Base-by-base conservation (phyloP, 2,329 filamentous ascomycete genomes). In the Cladophialophora chaetospira region DNA sequence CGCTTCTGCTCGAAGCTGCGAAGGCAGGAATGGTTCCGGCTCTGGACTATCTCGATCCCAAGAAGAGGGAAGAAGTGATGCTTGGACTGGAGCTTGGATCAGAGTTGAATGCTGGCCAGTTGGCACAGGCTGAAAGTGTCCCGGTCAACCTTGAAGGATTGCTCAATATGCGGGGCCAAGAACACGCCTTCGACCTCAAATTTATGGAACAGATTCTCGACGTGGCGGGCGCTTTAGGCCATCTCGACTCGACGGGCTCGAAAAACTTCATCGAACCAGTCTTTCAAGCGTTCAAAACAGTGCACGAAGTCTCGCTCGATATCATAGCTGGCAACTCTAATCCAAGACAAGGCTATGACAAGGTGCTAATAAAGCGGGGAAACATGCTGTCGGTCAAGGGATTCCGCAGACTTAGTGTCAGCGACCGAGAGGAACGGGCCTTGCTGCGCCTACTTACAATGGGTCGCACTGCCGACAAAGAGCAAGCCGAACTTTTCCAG, bases 181-280 rank as follows among this genome's bases (percentile, higher is more conserved):
- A 64, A 17, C 64, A 65, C 10, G 71, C 66, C 4, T 73, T 73
- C 53, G 56, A 68, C 9, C 61, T 75, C 11, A 69, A 71, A 19
- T 73, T 70, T 33, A 65, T 71, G 64, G 72, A 74, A 42, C 70
- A 71, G 43, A 57, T 75, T 5, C 66, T 75, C 3, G 73, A 74
- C 46, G 67, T 75, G 13, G 71, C 71, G 4, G 72, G 73, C 4
- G 73, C 73, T 3, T 64, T 63, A 5, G 73, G 71, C 3, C 73
- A 74, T 53, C 54, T 68, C 15, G 66, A 72, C 56, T 68, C 67
- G 23, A 66, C 66, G 1, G 67, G 70, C 13, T 67, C 68, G 3
- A 65, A 64, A 38, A 68, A 64, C 29, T 62, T 75, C 52, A 71
- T 66, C 17, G 67, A 73, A 21, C 65, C 70, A 1, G 67, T 73